Percentiles rank a stretch among this genome's conserved stretches.
Evolutionary conservation across 257 asterid species (phyloP).

Genomic region (Ballota nigra): DNA sequence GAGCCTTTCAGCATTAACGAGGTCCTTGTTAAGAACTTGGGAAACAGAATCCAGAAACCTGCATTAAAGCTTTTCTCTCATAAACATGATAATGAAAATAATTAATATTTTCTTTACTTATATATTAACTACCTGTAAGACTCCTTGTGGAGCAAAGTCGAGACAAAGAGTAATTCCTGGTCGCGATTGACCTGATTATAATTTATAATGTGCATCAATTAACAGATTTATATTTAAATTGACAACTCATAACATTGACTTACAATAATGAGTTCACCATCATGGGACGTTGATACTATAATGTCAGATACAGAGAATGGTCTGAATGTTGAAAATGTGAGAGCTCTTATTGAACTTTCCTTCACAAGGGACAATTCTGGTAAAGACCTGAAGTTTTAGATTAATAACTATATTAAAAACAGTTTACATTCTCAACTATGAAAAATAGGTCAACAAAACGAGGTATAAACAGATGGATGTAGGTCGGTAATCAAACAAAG

Average conservation of each 20-base stretch:
- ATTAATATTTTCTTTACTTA: not conserved
- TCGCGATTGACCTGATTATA: conserved; percentile 64
- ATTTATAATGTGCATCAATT: conserved; percentile 14
- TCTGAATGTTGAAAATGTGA: conserved; percentile 48
- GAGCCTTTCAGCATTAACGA: conserved; percentile 43
- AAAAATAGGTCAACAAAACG: too few relatives aligned
- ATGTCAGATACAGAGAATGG: conserved; percentile 44
- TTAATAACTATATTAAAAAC: not conserved
- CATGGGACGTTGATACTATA: conserved; percentile 57
- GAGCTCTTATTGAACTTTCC: conserved; percentile 70
- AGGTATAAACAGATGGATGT: not conserved
- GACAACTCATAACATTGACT: conserved; percentile 12
- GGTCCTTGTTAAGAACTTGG: conserved; percentile 50
- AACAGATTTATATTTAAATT: not conserved
- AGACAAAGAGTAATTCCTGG: conserved; percentile 71
- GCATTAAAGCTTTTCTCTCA: conserved; percentile 4
- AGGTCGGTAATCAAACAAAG: not conserved
- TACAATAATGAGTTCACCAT: conserved; percentile 79
- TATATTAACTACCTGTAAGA: conserved; percentile 52
- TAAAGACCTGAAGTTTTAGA: conserved; percentile 62
- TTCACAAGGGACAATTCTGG: conserved; percentile 80
- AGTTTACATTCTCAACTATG: not conserved
- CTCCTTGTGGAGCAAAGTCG: conserved; percentile 58
- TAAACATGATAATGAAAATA: not conserved
- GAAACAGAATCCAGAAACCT: conserved; percentile 63